These are phyloP conservation scores for Grosmannia clavigera DNA, from an alignment of 2,329 filamentous ascomycete species.

Conservation along the genomic window DNA sequence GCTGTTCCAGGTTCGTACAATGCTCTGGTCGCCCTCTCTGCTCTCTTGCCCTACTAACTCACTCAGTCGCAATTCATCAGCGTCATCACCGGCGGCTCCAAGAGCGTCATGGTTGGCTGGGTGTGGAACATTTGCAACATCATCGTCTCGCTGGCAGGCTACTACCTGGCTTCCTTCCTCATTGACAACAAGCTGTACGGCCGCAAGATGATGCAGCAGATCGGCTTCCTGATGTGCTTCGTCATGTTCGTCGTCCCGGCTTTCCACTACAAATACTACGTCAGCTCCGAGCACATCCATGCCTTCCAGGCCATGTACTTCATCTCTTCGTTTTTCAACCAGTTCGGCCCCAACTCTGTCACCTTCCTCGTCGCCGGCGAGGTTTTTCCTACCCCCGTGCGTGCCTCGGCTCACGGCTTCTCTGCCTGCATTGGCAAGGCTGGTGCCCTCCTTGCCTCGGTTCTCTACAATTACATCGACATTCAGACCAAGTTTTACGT, in stretches of 20 bases:
- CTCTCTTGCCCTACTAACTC: background rate
- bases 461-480: constrained; percentile 92
- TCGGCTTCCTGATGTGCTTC: constrained; percentile 89
- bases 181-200: constrained; percentile 97
- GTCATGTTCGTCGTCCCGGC: constrained; percentile 85
- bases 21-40: background rate
- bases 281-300: constrained; percentile 55
- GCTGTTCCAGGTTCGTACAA: constrained; percentile 11
- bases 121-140: constrained; percentile 89
- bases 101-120: constrained; percentile 75
- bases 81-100: constrained; percentile 13
- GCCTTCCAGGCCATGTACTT: constrained; percentile 99
- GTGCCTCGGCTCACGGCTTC: constrained; percentile 87
- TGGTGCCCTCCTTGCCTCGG: constrained; percentile 73
- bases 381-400: constrained; percentile 89
- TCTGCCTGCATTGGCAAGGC: constrained; percentile 85
- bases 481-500: constrained; percentile 78
- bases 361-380: constrained; percentile 94
- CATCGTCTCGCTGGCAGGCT: constrained; percentile 71
- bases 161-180: constrained; percentile 78
- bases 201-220: constrained; percentile 89
- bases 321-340: constrained; percentile 96
- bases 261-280: constrained; percentile 82
- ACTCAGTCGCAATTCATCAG: constrained; percentile 11
- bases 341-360: constrained; percentile 92